phyloP scores from a whole-genome alignment of 225 moss, liverwort and hornwort genomes.

The Marchantia paleacea region DNA sequence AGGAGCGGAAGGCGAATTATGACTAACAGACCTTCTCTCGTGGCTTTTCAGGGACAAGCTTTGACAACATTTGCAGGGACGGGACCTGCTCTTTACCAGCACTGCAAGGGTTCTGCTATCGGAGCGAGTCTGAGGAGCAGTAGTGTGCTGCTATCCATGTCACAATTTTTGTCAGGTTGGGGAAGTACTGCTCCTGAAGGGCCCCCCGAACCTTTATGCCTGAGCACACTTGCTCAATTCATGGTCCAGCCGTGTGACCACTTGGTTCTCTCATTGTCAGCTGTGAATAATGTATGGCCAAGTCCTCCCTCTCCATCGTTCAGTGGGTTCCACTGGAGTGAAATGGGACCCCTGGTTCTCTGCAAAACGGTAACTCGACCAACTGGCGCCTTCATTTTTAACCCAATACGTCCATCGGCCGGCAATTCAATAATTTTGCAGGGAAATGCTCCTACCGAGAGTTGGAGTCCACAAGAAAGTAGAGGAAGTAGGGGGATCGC shows the following conservation, averaged over 20 bases:
- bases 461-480: constrained; percentile 46
- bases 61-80: constrained; percentile 71
- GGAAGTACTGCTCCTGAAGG: constrained; percentile 47
- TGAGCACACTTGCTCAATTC: constrained; percentile 82
- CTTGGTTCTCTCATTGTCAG: constrained; percentile 73
- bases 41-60: constrained; percentile 61
- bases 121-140: constrained; percentile 68
- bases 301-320: constrained; percentile 69
- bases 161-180: constrained; percentile 88
- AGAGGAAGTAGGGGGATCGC: constrained; percentile 50
- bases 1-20: too few species aligned
- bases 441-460: constrained; percentile 44
- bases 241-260: constrained; percentile 82
- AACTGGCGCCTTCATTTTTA: constrained; percentile 47
- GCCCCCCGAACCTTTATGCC: constrained; percentile 55
- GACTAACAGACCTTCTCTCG: constrained; percentile 4
- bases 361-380: constrained; percentile 61
- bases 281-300: constrained; percentile 69
- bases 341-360: constrained; percentile 85
- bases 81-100: constrained; percentile 74
- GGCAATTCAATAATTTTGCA: constrained; percentile 50
- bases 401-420: constrained; percentile 47
- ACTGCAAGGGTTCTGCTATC: constrained; percentile 78
- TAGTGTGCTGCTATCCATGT: constrained; percentile 63
- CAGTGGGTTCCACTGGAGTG: constrained; percentile 73